These are phyloP conservation scores for Rubia occidens DNA, from an alignment of 305 asterid species.

Conservation along the genomic window DNA sequence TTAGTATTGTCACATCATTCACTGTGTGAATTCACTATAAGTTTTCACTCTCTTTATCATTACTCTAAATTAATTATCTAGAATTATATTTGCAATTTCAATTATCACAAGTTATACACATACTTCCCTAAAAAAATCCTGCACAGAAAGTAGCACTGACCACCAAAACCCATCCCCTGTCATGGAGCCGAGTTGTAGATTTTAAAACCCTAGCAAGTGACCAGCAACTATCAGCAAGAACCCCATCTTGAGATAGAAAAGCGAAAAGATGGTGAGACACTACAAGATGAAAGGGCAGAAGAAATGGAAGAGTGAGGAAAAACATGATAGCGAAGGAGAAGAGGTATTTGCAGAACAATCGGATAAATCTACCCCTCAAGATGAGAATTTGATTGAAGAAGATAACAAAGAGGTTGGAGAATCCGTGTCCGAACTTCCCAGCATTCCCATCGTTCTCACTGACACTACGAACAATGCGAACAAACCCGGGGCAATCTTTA, in stretches of 20 bases:
- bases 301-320: neutral
- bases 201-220: no score
- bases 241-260: neutral
- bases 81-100: no score
- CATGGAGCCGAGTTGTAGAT: no score
- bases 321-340: slow-evolving; percentile 27
- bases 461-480: slow-evolving; percentile 24
- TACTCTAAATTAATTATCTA: no score
- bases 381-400: slow-evolving; percentile 17
- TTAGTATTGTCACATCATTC: no score
- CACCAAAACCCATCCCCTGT: no score
- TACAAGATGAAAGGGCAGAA: slow-evolving; percentile 9
- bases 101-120: no score
- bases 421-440: slow-evolving; percentile 38
- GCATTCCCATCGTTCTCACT: slow-evolving; percentile 45
- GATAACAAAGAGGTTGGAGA: slow-evolving; percentile 32
- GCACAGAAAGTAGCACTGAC: no score
- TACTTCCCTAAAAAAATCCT: no score
- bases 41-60: no score
- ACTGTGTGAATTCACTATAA: no score
- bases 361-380: slow-evolving; percentile 17
- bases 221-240: no score
- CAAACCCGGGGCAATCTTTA: slow-evolving; percentile 55
- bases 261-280: slow-evolving; percentile 1
- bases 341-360: slow-evolving; percentile 28